Conservation (phyloP, 225 moss, liverwort and hornwort genomes). For the Thuidium tamariscinum region DNA sequence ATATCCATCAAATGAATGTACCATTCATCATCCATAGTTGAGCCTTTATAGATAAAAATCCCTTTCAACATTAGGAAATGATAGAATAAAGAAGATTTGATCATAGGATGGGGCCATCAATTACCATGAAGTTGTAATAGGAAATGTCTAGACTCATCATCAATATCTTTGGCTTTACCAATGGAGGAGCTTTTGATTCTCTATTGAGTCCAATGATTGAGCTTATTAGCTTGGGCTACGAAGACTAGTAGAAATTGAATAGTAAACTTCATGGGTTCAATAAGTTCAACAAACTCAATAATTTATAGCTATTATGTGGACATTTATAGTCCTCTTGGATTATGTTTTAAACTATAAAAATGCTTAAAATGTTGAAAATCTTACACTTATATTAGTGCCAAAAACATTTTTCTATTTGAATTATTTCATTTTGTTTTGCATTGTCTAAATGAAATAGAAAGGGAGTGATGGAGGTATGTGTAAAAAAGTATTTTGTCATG, state of each 20-base stretch:
- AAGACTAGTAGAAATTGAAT: not conserved
- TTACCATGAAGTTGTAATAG: rapidly evolving
- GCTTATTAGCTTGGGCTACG: too few relatives aligned
- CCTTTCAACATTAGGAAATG: rapidly evolving
- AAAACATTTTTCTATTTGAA: not conserved
- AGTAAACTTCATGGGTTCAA: rapidly evolving
- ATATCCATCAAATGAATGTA: not conserved
- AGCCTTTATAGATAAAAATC: rapidly evolving
- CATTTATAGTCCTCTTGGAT: rapidly evolving
- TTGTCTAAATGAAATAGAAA: not conserved
- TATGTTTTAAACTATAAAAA: too few relatives aligned
- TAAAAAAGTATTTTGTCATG: rapidly evolving
- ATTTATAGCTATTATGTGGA: rapidly evolving
- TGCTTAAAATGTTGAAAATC: not conserved
- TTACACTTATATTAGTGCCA: not conserved
- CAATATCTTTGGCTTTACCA: rapidly evolving
- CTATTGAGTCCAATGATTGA: not conserved
- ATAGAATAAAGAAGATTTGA: not conserved
- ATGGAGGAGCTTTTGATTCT: not conserved
- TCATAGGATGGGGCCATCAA: not conserved
- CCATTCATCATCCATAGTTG: not conserved
- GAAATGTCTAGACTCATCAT: not conserved
- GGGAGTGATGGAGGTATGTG: rapidly evolving
- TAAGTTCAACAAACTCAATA: not conserved
- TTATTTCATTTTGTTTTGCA: not conserved